phyloP scores from a whole-genome alignment of 2,329 filamentous ascomycete species.

The Elsinoe ampelina region DNA sequence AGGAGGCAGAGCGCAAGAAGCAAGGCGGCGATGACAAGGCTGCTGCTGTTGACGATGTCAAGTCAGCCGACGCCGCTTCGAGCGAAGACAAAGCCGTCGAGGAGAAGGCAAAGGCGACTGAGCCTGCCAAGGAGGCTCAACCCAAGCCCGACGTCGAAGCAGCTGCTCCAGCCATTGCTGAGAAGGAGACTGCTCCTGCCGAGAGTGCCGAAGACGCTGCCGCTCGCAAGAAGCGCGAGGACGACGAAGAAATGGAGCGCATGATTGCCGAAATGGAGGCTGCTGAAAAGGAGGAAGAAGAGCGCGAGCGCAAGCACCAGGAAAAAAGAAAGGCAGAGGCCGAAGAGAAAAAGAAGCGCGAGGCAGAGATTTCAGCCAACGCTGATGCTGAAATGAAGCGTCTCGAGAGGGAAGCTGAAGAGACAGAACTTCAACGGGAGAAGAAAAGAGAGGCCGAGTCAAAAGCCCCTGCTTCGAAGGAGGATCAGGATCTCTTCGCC shows the following conservation, averaged over 20 bases:
- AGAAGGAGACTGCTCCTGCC: constrained; percentile 18
- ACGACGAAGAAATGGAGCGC: constrained; percentile 39
- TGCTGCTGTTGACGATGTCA: constrained; percentile 16
- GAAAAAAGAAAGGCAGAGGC: constrained; percentile 59
- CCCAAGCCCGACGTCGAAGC: constrained; percentile 40
- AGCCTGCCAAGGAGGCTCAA: constrained; percentile 25
- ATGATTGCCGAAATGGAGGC: constrained; percentile 57
- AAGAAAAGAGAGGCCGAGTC: constrained; percentile 26
- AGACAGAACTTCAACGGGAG: constrained; percentile 35
- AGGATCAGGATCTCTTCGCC: constrained; percentile 36
- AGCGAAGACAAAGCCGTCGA: constrained; percentile 23
- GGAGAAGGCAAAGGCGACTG: constrained; percentile 35
- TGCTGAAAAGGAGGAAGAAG: constrained; percentile 41
- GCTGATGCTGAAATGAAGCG: constrained; percentile 45
- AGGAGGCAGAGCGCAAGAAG: constrained; percentile 25
- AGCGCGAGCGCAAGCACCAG: constrained; percentile 61
- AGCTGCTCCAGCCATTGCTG: constrained; percentile 38
- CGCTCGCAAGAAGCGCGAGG: constrained; percentile 27
- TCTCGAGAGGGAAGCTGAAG: constrained; percentile 41
- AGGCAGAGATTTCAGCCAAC: constrained; percentile 43
- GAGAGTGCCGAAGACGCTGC: constrained; percentile 24
- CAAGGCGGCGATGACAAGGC: constrained; percentile 17
- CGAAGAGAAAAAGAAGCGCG: constrained; percentile 40
- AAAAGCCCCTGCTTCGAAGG: constrained; percentile 28
- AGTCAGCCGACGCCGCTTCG: constrained; percentile 45